These are phyloP conservation scores for Apophysomyces elegans DNA, from an alignment of 371 early-diverging fungal genomes.

Conservation along the genomic window DNA sequence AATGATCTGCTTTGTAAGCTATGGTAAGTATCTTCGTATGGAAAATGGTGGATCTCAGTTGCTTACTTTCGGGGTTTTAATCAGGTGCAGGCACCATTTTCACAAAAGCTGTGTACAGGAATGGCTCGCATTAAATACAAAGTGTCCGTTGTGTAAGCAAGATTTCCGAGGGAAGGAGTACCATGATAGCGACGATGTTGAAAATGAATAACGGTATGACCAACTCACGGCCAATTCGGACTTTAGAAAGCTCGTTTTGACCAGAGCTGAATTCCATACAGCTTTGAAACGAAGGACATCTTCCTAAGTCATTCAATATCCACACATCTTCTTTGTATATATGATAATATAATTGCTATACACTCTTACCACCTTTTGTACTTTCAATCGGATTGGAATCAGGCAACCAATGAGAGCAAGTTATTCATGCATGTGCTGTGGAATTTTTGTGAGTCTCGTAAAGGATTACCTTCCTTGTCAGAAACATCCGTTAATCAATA, in stretches of 20 bases:
- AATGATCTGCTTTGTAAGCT: slow-evolving; percentile 60
- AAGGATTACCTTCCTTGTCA: too few relatives aligned
- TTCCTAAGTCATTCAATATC: too few relatives aligned
- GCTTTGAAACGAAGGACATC: too few relatives aligned
- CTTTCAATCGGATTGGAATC: too few relatives aligned
- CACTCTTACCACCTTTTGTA: too few relatives aligned
- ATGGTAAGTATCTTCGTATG: slow-evolving; percentile 29
- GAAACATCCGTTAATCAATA: background rate
- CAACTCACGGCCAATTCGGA: background rate
- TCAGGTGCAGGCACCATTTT: slow-evolving; percentile 48
- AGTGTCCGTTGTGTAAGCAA: slow-evolving; percentile 42
- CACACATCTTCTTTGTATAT: too few relatives aligned
- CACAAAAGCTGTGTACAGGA: slow-evolving; percentile 37
- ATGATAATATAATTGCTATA: too few relatives aligned
- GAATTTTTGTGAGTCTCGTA: background rate
- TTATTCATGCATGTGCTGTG: background rate
- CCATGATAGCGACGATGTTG: background rate
- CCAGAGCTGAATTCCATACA: background rate
- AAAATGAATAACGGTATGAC: background rate
- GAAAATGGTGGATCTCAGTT: background rate
- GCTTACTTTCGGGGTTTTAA: slow-evolving; percentile 2
- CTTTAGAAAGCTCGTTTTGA: too few relatives aligned
- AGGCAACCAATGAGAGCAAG: too few relatives aligned
- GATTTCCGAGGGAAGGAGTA: slow-evolving; percentile 30
- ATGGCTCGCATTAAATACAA: slow-evolving; percentile 36